A percentile compares a stretch with the other conserved stretches of the same genome.
Conservation (phyloP, 2,329 filamentous ascomycete genomes). For the Trichophyton simii region DNA sequence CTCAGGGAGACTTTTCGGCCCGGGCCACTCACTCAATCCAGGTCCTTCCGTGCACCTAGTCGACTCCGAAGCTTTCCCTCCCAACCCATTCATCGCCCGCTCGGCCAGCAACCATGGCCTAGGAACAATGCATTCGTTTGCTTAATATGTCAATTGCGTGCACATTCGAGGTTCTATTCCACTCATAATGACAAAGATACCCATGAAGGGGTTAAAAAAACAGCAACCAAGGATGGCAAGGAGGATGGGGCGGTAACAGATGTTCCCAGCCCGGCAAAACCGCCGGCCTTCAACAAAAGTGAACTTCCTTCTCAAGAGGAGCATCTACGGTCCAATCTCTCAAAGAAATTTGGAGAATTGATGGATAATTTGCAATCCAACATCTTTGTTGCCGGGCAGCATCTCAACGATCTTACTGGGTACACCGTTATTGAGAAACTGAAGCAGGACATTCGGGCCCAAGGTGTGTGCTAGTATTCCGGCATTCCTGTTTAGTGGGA, state of each 20-base stretch:
- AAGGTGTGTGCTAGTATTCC: constrained; percentile 34
- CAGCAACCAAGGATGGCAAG: not conserved
- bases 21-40: not conserved
- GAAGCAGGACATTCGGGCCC: constrained; percentile 61
- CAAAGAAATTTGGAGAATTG: constrained; percentile 52
- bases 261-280: not conserved
- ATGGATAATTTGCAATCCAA: constrained; percentile 87
- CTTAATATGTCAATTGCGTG: constrained; percentile 32
- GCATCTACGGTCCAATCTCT: constrained; percentile 43
- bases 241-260: not conserved
- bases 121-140: constrained; percentile 24
- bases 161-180: constrained; percentile 19
- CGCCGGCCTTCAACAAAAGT: not conserved
- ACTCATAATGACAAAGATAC: constrained; percentile 15
- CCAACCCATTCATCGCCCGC: not conserved
- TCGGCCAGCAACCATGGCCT: not conserved
- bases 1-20: not conserved
- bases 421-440: constrained; percentile 84
- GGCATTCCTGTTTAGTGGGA: not conserved
- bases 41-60: not conserved
- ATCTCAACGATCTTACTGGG: constrained; percentile 86
- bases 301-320: constrained; percentile 42
- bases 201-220: not conserved
- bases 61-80: not conserved
- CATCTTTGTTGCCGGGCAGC: constrained; percentile 70